These are phyloP conservation scores for Candida succiphila DNA, from an alignment of 805 yeast genomes.

Conservation along the genomic window DNA sequence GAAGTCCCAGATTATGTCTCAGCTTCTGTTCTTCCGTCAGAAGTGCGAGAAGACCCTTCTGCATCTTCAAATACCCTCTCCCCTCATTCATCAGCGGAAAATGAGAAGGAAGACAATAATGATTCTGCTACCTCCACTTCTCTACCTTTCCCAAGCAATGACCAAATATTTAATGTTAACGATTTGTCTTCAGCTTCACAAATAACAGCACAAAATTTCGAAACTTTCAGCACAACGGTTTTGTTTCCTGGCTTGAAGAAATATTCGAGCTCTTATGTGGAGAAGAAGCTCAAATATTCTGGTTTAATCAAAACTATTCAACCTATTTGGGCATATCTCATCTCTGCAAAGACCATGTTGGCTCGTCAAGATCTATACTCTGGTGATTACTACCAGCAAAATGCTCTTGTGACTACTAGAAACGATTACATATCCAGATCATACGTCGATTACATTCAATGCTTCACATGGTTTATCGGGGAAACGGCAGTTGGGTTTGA, in stretches of 20 bases:
- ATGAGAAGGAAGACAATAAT: conserved; percentile 8
- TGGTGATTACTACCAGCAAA: conserved; percentile 25
- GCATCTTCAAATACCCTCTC: not conserved
- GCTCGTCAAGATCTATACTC: conserved; percentile 33
- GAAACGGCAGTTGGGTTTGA: conserved; percentile 44
- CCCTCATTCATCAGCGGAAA: not conserved
- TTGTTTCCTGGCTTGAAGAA: conserved; percentile 16
- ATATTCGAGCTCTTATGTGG: conserved; percentile 7
- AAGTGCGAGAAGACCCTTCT: conserved; percentile 1
- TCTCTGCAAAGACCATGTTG: conserved; percentile 41
- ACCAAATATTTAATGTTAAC: conserved; percentile 20
- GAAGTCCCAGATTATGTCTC: conserved; percentile 9
- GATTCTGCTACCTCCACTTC: no score
- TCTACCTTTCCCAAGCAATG: conserved; percentile 22
- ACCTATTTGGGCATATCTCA: conserved; percentile 45
- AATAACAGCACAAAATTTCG: conserved; percentile 29
- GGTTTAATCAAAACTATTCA: conserved; percentile 21
- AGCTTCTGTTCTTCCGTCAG: conserved; percentile 9
- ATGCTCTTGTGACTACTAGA: conserved; percentile 28
- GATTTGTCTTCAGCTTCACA: conserved; percentile 25
- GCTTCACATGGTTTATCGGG: conserved; percentile 39
- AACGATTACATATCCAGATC: conserved; percentile 17
- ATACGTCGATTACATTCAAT: conserved; percentile 17
- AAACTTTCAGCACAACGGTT: conserved; percentile 23
- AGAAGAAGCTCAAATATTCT: conserved; percentile 13